Base-by-base conservation (phyloP, 225 moss, liverwort and hornwort genomes). In the Lunularia cruciata region DNA sequence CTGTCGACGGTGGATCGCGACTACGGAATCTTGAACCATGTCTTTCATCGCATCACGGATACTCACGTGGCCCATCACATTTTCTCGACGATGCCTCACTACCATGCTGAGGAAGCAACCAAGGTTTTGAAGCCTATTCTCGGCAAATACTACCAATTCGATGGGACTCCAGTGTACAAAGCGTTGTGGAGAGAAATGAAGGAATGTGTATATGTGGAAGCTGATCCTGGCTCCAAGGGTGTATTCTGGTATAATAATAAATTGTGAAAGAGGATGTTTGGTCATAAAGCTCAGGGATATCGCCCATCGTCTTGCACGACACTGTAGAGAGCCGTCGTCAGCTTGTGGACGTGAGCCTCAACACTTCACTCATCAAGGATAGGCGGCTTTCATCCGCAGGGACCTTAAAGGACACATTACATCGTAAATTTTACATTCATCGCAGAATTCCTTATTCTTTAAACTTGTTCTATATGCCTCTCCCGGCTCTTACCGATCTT, bases 31-130 rank as follows among this genome's bases (percentile, higher is more conserved):
- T 59, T 95, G 47, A 92, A 95, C 64, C 83, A 86, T 39, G 85
- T 95, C 30, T 65, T 95, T 30, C 95, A 95, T 47, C 90, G 82
- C 35, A 95, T 95, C 43, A 90, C 92, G 0, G 90, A 95, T 33
- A 95, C 95, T 22, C 95, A 95, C 53, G 81, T 95, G 5, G 76
- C 87, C 15, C 95, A 95, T 47, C 95, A 95, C 71, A 58, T 95
- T 30, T 95, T 95, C 47, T 92, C 95, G 26, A 95, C 88, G 38
- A 90, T 95, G 84, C 95, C 95, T 3, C 92, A 92, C 32, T 95
- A 95, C 75, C 92, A 90, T 39, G 92, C 95, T 0, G 23, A 49
- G 22, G 92, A 92, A 64, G 95, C 88, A 3, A 95, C 95, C 0
- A 83, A 82, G 64, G 72, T 85, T 3, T 69, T 95, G 67, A 92